Base-by-base conservation (phyloP, 768 basidiomycete species). In the Hysterangium stoloniferum region DNA sequence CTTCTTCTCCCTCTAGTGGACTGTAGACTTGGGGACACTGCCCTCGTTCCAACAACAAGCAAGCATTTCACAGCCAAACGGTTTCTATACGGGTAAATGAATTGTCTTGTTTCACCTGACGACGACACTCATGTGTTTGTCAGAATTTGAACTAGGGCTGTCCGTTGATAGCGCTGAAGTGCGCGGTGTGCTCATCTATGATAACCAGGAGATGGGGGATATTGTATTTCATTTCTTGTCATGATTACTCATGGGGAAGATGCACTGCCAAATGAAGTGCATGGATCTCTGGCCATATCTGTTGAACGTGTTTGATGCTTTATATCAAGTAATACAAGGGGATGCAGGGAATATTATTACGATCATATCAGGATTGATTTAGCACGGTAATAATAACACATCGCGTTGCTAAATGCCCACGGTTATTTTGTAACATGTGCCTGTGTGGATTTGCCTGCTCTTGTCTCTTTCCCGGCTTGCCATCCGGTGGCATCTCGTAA, bases 131-230 rank as follows among this genome's bases (percentile, higher is more conserved):
- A 22, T 25, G 35, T 37, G 36, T 25, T 13, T 15, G 6, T 22
- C 59, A 88, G 86, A 90, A 62, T 92, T 90, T 57, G 87, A 90
- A 62, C 76, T 91, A 3, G 88, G 83, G 6, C 67, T 91, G 53
- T 88, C 88, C 66, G 67, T 91, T 59, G 87, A 91, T 62, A 87
- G 86, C 56, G 86, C 83, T 50, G 88, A 91, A 68, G 86, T 91
- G 59, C 82, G 89, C 51, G 88, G 87, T 19, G 80, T 87, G 52
- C 62, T 90, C 53, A 64, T 89, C 40, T 82, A 82, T 60, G 78
- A 85, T 47, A 79, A 79, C 11, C 76, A 82, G 55, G 88, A 90
- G 64, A 89, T 86, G 83, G 86, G 86, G 59, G 78, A 84, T 62
- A 84, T 70, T 40, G 82, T 76, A 48, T 79, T 79, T 56, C 77